Conservation (phyloP, 225 moss, liverwort and hornwort species). For the Pseudisothecium myosuroides region DNA sequence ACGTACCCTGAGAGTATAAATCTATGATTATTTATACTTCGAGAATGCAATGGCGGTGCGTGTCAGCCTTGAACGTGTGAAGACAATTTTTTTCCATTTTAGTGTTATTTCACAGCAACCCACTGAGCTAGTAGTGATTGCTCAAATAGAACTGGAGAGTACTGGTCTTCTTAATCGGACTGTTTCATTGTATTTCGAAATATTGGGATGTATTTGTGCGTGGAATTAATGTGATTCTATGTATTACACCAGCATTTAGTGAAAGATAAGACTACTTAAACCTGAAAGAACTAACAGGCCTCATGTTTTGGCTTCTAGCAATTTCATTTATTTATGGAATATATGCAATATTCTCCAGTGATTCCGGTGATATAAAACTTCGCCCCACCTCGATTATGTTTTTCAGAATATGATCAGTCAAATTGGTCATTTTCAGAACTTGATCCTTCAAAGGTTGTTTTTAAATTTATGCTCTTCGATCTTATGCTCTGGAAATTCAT, state of each 20-base stretch:
- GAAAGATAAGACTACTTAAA: background rate
- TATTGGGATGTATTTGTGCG: background rate
- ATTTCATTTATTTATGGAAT: background rate
- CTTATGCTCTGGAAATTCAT: background rate
- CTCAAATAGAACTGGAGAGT: background rate
- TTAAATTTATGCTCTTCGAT: background rate
- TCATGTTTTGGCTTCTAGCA: background rate
- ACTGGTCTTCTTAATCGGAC: background rate
- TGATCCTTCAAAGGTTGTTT: background rate
- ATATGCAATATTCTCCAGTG: background rate
- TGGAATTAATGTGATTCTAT: background rate
- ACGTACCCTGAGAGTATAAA: background rate
- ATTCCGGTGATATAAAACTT: background rate
- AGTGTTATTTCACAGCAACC: background rate
- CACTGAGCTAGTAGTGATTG: background rate
- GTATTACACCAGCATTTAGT: background rate
- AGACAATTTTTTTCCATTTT: background rate
- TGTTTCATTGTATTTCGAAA: background rate
- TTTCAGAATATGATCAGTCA: background rate
- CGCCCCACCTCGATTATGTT: background rate
- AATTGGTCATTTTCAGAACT: background rate
- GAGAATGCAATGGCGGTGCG: background rate
- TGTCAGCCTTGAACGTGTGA: background rate
- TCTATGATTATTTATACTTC: background rate
- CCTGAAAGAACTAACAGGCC: background rate